Evolutionary conservation across 371 early-diverging fungal genomes (phyloP), one percentile per base, ranked within the genome.

Genomic region (Syncephalastrum contaminatum): DNA sequence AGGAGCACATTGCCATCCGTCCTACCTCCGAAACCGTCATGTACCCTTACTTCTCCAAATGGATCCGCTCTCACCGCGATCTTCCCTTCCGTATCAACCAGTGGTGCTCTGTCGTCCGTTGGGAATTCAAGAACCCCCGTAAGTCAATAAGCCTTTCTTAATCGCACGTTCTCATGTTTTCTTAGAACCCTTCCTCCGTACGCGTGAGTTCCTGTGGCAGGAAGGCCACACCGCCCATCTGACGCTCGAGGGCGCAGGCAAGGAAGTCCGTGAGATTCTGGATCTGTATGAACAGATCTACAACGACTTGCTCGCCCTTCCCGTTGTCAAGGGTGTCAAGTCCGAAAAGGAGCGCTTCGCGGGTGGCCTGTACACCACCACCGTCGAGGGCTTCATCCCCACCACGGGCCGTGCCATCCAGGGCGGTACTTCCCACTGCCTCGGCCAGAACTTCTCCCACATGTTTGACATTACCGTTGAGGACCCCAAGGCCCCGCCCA

Each of bases 141-240:
- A 83, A 75, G 87, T 72, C 12, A 13, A 18, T 30, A 41, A 48
- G 25, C 25, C 5, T 8, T 6, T 6, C 10, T 30, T 12, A 10
- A 6, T 8, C 10, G 7, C 45, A 15, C 45, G 15, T 21, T 14
- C 0, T 44, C 12, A 6, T 0, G 10, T 47, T 48, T 53, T 25
- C 13, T 47, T 64, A 88, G 87, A 97, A 75, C 99, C 99, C 50
- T 99, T 99, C 87, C 81, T 99, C 58, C 88, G 99, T 61, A 99
- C 99, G 16, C 92, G 99, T 66, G 99, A 99, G 83, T 99, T 99
- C 84, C 82, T 99, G 63, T 99, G 99, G 99, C 99, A 99, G 76
- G 99, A 99, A 80, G 99, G 99, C 48, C 99, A 99, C 83, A 98
- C 98, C 39, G 99, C 99, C 14, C 94, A 95, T 69, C 85, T 96